Base-by-base conservation (phyloP, 352 stramenopile genomes). In the Phytopythium delawarense region DNA sequence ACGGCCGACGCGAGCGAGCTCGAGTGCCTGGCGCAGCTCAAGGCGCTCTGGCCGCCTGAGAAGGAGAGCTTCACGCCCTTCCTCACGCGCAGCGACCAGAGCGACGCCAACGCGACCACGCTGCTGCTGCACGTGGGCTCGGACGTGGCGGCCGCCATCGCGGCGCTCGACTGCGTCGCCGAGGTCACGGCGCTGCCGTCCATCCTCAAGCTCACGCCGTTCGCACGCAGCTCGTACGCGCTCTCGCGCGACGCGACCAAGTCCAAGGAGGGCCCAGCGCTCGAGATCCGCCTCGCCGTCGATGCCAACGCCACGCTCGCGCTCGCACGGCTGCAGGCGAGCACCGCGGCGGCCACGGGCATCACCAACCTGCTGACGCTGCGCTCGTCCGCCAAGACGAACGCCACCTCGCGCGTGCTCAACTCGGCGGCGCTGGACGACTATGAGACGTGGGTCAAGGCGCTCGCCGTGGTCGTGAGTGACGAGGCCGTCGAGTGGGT, bases 121-220 rank as follows among this genome's bases (percentile, higher is more conserved):
- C 50, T 90, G 50, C 66, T 93, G 23, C 61, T 93, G 30, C 80
- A 91, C 59, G 59, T 84, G 5, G 67, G 78, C 9, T 42, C 63
- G 35, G 45, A 60, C 6, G 30, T 76, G 7, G 71, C 72, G 4
- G 58, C 67, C 6, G 53, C 67, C 12, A 60, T 90, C 64, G 67
- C 70, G 50, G 63, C 50, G 1, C 60, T 90, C 21, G 62, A 71
- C 20, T 88, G 81, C 37, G 72, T 88, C 28, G 71, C 76, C 6
- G 70, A 58, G 40, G 69, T 88, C 34, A 58, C 81, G 45, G 59
- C 76, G 39, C 45, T 90, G 28, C 78, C 79, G 7, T 44, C 69
- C 23, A 72, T 93, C 42, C 63, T 91, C 52, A 94, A 92, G 63
- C 65, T 94, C 20, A 73, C 85, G 68, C 85, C 85, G 12, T 88